Conservation (phyloP, 495 filamentous ascomycete genomes). For the Stereocaulon alpinum region DNA sequence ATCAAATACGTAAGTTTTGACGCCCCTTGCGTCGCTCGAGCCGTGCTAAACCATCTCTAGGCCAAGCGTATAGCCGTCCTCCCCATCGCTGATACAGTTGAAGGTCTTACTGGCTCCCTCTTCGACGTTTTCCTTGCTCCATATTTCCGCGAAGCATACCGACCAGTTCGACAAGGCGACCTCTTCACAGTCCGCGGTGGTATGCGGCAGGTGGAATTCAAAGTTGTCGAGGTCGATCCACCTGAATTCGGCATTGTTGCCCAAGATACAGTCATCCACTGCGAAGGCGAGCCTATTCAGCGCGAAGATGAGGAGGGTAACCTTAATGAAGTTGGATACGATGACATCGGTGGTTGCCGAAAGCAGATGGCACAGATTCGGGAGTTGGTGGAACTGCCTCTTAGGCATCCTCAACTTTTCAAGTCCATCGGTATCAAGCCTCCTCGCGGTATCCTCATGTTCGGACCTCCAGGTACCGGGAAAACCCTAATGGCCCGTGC, state of each 20-base stretch:
- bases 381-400: conserved; percentile 92
- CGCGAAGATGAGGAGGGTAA: conserved; percentile 99
- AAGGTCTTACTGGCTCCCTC: conserved; percentile 91
- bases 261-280: conserved; percentile 97
- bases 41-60: conserved; percentile 37
- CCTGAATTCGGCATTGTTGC: conserved; percentile 97
- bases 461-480: conserved; percentile 94
- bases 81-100: conserved; percentile 94
- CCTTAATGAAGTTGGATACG: conserved; percentile 96
- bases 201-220: conserved; percentile 98
- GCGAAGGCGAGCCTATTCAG: conserved; percentile 96
- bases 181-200: conserved; percentile 94
- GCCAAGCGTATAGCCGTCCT: conserved; percentile 98
- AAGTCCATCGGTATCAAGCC: conserved; percentile 99
- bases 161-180: conserved; percentile 91
- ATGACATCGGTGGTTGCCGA: conserved; percentile 97
- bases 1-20: conserved; percentile 88
- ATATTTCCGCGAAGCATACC: conserved; percentile 98
- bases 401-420: conserved; percentile 96
- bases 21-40: conserved; percentile 1
- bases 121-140: conserved; percentile 99
- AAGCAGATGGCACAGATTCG: conserved; percentile 99
- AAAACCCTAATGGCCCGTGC: conserved; percentile 99
- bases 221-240: conserved; percentile 96
- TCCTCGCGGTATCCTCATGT: conserved; percentile 95